phyloP scores from a whole-genome alignment of 441 rosid genomes.

The Bruguiera hainesii region DNA sequence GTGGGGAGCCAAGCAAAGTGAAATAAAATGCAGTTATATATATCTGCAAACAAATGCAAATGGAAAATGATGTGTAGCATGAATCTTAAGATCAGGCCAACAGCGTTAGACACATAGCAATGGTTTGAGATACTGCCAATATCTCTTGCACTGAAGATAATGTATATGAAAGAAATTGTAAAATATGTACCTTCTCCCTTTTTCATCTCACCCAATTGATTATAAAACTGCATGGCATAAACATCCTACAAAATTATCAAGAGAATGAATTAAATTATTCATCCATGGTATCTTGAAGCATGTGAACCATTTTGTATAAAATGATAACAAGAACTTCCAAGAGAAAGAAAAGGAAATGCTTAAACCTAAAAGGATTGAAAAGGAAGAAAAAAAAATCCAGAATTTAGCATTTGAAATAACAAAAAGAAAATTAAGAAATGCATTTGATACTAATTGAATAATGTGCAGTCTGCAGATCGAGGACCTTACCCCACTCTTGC shows the following conservation, averaged over 20 bases:
- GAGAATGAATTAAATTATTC: background rate
- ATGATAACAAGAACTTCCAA: background rate
- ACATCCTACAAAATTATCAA: constrained; percentile 50
- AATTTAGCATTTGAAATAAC: background rate
- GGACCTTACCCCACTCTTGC: constrained; percentile 55
- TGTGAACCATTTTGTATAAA: background rate
- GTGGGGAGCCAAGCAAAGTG: no score
- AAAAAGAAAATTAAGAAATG: background rate
- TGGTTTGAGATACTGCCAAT: background rate
- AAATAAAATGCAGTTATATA: background rate
- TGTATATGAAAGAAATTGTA: constrained; percentile 5
- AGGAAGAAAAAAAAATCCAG: background rate
- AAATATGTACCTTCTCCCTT: constrained; percentile 64
- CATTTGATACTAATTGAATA: background rate
- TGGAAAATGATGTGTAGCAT: background rate
- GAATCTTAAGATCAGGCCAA: background rate
- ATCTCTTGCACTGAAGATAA: background rate
- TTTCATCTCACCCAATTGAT: constrained; percentile 66
- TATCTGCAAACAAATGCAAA: background rate
- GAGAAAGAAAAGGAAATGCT: background rate
- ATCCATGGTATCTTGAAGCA: background rate
- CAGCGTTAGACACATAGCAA: background rate
- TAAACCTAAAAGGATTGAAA: background rate
- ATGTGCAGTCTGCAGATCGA: background rate
- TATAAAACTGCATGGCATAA: constrained; percentile 64